Conservation (phyloP, 2,329 filamentous ascomycete species). For the Aspergillus jensenii region DNA sequence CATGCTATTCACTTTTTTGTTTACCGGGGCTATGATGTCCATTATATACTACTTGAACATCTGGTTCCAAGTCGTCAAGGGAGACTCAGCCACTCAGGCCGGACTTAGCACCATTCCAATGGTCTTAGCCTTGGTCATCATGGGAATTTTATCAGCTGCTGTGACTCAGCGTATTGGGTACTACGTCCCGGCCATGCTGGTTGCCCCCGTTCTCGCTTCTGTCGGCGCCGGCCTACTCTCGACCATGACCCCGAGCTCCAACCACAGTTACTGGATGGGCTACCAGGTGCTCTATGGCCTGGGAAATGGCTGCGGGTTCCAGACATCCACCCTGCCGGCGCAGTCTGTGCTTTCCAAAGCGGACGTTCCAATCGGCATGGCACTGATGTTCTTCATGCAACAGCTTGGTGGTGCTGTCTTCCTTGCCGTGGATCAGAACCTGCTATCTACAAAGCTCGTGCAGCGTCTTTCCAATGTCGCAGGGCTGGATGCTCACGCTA, state of each 20-base stretch:
- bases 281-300: constrained; percentile 14
- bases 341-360: constrained; percentile 22
- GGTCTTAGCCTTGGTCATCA: background rate
- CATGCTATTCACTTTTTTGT: background rate
- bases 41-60: constrained; percentile 7
- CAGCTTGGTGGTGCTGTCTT: constrained; percentile 41
- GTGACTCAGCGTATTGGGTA: constrained; percentile 4
- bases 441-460: constrained; percentile 3
- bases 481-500: background rate
- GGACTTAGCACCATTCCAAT: constrained; percentile 10
- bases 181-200: constrained; percentile 9
- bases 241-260: constrained; percentile 1
- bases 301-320: constrained; percentile 12
- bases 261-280: constrained; percentile 14
- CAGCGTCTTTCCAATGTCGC: background rate
- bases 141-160: background rate
- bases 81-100: background rate
- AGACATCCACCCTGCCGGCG: constrained; percentile 5
- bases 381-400: constrained; percentile 37
- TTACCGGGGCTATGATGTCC: background rate
- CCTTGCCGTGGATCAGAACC: constrained; percentile 22
- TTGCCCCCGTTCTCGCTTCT: background rate
- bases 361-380: constrained; percentile 37
- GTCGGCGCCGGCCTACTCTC: constrained; percentile 7
- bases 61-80: constrained; percentile 16